Base-by-base conservation (phyloP, 2,329 filamentous ascomycete species). In the Chaetomium olivaceum region DNA sequence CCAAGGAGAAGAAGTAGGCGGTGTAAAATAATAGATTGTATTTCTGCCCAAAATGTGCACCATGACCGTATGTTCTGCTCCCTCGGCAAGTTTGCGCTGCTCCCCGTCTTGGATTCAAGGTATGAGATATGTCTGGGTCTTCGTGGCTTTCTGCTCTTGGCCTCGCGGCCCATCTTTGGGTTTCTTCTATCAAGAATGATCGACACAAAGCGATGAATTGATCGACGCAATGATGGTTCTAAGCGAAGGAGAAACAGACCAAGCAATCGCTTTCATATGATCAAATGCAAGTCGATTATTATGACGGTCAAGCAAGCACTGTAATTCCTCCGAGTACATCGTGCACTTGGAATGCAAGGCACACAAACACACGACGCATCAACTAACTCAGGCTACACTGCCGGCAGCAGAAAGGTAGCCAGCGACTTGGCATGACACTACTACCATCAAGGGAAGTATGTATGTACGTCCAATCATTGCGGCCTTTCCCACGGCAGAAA, bases 391-490 rank as follows among this genome's bases (percentile, higher is more conserved):
- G 39, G 16, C 39, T 19, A 14, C 5, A 7, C 39, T 19, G 5
- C 39, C 39, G 7, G 39, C 7, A 43, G 39, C 16, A 43, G 6
- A 16, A 43, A n/a, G 16, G 39, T 16, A 43, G 39, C 39, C 16
- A 43, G 39, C 39, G 5, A 19, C 39, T n/a, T 5, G n/a, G 16
- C 39, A 39, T 16, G 39, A 14, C 2, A 43, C 39, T 43, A 43
- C 39, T 43, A 43, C 39, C n/a, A 43, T 43, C 39, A 19, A 43
- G 16, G 39, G 4, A 43, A 43, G 16, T n/a, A 43, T 43, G 16
- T n/a, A 79, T 82, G 80, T 82, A 78, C 78, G 80, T 73, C 78
- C 80, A 80, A 81, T 81, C 80, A 82, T 82, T 82, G 80, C 80
- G 80, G 75, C 79, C 80, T 78, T 77, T 75, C 77, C 75, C 79